These are phyloP conservation scores for Botrytis sinoallii DNA, from an alignment of 2,329 filamentous ascomycete species.

Conservation along the genomic window DNA sequence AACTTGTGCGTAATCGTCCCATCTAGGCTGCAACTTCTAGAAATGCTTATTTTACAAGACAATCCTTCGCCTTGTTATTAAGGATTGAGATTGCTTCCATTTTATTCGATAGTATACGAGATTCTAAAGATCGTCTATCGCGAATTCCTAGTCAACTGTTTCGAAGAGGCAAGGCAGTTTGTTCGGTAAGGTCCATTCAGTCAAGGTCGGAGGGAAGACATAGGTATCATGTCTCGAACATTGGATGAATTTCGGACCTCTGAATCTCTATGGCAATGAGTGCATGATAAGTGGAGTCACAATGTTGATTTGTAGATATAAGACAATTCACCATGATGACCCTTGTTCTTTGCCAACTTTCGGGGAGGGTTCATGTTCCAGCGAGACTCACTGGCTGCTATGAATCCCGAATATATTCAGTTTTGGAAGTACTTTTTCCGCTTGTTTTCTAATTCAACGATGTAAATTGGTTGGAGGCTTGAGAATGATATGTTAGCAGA, in stretches of 20 bases:
- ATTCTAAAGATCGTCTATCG: background rate
- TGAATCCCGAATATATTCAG: background rate
- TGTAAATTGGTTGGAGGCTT: background rate
- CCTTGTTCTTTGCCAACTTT: background rate
- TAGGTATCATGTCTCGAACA: background rate
- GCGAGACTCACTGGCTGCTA: background rate
- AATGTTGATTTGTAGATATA: background rate
- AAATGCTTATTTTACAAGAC: background rate
- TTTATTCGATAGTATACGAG: background rate
- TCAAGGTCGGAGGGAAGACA: background rate
- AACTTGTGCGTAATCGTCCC: background rate
- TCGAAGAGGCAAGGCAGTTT: background rate
- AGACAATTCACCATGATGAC: background rate
- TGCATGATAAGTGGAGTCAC: background rate
- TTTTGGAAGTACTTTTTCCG: background rate
- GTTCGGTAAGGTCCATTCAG: background rate
- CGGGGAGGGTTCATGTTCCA: background rate
- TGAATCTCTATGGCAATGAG: background rate
- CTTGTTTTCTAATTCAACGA: background rate
- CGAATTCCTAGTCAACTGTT: too few species aligned
- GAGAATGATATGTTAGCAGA: background rate
- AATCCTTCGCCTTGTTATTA: background rate
- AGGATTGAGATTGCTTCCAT: background rate
- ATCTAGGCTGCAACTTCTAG: background rate
- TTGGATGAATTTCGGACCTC: background rate